Evolutionary conservation across 2,329 filamentous ascomycete genomes (phyloP).

Genomic region (Colletotrichum sp.): DNA sequence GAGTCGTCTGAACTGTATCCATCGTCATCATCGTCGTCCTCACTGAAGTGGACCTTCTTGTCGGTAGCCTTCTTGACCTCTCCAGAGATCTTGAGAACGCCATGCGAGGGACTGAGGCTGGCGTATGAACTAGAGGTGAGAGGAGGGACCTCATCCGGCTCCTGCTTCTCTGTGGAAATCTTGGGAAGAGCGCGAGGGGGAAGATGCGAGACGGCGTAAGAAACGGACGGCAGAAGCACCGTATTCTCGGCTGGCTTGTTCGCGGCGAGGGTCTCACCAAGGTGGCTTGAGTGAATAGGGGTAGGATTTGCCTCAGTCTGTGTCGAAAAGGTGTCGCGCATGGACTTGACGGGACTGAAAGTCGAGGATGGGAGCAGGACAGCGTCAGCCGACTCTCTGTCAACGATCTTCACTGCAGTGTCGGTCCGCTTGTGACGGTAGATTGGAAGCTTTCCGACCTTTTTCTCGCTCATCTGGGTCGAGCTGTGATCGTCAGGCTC

Average conservation of each 20-base stretch:
- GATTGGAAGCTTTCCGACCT: background rate
- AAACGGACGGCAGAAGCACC: background rate
- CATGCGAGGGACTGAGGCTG: background rate
- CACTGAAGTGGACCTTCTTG: slow-evolving; percentile 8
- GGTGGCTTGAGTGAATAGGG: background rate
- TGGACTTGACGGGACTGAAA: background rate
- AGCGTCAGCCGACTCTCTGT: background rate
- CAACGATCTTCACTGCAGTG: slow-evolving; percentile 1
- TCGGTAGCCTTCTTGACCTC: background rate
- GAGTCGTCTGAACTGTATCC: background rate
- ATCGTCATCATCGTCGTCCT: background rate
- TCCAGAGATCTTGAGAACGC: background rate
- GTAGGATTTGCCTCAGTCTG: background rate
- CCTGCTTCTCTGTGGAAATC: background rate
- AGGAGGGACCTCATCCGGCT: background rate
- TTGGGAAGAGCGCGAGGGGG: background rate
- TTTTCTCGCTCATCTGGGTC: background rate
- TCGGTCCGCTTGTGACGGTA: slow-evolving; percentile 9
- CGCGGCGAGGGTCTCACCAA: background rate
- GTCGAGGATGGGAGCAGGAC: background rate
- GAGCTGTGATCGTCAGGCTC: background rate
- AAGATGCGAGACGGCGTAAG: background rate
- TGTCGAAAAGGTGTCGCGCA: background rate
- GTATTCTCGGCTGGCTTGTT: background rate
- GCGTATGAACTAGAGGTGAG: background rate